Base-by-base conservation (phyloP, 1,284 basidiomycete genomes). In the Puccinia coronata region DNA sequence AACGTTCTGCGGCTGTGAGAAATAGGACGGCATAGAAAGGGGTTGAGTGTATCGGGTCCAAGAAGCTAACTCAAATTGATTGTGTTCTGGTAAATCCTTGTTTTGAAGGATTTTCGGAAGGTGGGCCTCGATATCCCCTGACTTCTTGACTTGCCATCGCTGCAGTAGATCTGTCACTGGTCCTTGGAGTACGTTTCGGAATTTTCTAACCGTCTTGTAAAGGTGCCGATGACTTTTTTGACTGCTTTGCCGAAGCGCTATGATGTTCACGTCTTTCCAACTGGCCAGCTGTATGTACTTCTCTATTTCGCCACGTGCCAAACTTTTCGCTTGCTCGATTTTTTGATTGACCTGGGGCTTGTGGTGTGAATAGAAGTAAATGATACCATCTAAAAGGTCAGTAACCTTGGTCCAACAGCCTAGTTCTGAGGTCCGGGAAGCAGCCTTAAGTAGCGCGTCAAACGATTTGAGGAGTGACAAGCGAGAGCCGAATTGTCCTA, bases 261-360 rank as follows among this genome's bases (percentile, higher is more conserved):
- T 93, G 14, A 99, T 92, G 84, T 99, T 99, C 85, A 96, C 89
- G 85, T 99, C 97, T 86, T 93, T 96, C 97, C 97, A 99, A 85
- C 95, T 97, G 0, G 97, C 97, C 55, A 99, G 89, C 86, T 95
- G 95, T 88, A 99, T 92, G 85, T 94, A 93, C 78, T 90, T 91
- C 82, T 89, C 90, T 77, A 99, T 90, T 77, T 96, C 92, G 84
- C 91, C 92, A 47, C 70, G 79, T 16, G 79, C 87, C 98, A 94
- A 61, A 98, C 86, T 0, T 86, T 85, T 1, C 86, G 87, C 80
- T 92, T 90, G 86, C 94, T 91, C 12, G 88, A 87, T 4, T 85
- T 83, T n/a, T 97, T 87, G 9, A 88, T 87, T 84, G 51, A 97
- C 86, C 6, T 87, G 86, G 0, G 88, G 84, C 12, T 88, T 85